phyloP scores from a whole-genome alignment of 768 basidiomycete genomes.

The Cubamyces sp. region DNA sequence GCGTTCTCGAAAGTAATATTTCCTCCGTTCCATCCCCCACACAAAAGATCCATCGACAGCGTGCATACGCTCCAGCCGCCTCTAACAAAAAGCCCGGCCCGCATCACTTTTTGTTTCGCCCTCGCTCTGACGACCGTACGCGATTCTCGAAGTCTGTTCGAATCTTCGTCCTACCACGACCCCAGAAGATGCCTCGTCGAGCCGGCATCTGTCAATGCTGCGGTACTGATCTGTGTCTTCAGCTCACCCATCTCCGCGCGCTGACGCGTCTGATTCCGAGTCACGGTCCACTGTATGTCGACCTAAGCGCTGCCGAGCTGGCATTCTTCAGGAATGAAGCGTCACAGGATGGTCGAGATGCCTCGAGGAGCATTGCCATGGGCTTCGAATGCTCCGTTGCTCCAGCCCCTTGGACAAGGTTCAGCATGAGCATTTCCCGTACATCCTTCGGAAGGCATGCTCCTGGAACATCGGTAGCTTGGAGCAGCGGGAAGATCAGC shows the following conservation, averaged over 20 bases:
- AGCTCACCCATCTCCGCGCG: slow-evolving; percentile 10
- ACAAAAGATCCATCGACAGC: slow-evolving; percentile 28
- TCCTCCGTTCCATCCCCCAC: slow-evolving; percentile 10
- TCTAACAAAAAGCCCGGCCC: slow-evolving; percentile 28
- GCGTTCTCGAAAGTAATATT: slow-evolving; percentile 26
- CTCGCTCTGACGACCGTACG: slow-evolving; percentile 18
- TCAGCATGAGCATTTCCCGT: too few species aligned
- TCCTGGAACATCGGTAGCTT: too few species aligned
- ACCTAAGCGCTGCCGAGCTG: neutral
- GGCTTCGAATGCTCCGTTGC: neutral
- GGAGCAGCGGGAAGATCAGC: neutral
- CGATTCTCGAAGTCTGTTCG: slow-evolving; percentile 3
- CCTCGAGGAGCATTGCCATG: neutral
- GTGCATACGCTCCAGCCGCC: slow-evolving; percentile 15
- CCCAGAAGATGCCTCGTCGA: slow-evolving; percentile 9
- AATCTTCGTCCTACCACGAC: neutral
- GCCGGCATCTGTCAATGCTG: slow-evolving; percentile 6
- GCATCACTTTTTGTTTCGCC: slow-evolving; percentile 27
- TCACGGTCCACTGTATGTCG: too few species aligned
- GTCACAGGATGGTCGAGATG: neutral
- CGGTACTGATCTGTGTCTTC: neutral
- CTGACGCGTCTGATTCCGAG: neutral
- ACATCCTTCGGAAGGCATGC: too few species aligned
- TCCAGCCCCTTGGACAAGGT: too few species aligned
- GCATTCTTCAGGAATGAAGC: neutral